Base-by-base conservation (phyloP, 441 rosid species). In the Adansonia gregorii region DNA sequence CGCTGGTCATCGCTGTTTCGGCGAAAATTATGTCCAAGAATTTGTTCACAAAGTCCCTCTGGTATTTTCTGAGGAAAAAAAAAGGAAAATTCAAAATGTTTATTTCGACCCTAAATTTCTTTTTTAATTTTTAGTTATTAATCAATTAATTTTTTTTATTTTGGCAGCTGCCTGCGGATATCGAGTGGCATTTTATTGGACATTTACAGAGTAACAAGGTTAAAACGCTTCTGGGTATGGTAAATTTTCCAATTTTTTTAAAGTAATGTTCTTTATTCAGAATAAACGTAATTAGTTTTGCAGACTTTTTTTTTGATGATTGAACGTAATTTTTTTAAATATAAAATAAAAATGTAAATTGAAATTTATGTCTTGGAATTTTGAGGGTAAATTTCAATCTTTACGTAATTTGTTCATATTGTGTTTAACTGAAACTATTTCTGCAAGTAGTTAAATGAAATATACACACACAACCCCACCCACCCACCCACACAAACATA, bases 131-230 rank as follows among this genome's bases (percentile, higher is more conserved):
- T 1, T 8, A 24, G 11, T 45, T 31, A 31, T 31, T 31, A 31
- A 31, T 31, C 35, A 31, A 0, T 15, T 24, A 35, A 6, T 17
- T 1, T 45, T 45, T 63, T 8, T 12, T 67, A 6, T 59, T 15
- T 72, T 6, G 52, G 80, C 92, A 93, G 98, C 90, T 93, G 41
- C 98, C 98, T 1, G 87, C 83, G 60, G 97, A 94, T 82, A 86
- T 93, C 12, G 85, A 93, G 81, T 94, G 98, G 97, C 97, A 93
- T 82, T 93, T 87, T 78, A 79, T 92, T n/a, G 98, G 98, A 67
- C 94, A 91, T 80, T 82, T 93, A 83, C 98, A 94, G 88, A 92
- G 91, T 83, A 94, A 94, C 85, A 93, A 94, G 89, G 97, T 86
- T 68, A 94, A 93, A 84, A 77, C 85, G 45, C 88, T 94, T 74